Evolutionary conservation across 192 early-diverging fungal genomes (phyloP).

Genomic region (Backusella australiensis): DNA sequence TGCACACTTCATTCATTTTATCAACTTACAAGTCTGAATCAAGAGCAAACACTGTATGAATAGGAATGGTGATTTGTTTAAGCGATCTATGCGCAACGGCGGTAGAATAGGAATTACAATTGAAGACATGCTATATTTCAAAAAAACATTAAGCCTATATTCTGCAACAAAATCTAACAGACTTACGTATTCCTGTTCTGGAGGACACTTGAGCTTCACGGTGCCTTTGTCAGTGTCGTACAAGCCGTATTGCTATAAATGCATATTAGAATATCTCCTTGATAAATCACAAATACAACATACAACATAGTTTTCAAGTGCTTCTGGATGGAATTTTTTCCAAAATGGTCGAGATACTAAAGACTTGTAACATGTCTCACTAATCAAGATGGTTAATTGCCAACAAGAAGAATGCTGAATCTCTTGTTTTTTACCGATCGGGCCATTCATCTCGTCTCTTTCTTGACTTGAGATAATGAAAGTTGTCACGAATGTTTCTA

Average conservation of each 20-base stretch:
- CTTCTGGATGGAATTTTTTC: constrained; percentile 45
- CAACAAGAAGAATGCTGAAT: background rate
- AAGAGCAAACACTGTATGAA: constrained; percentile 38
- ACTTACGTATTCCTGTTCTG: constrained; percentile 46
- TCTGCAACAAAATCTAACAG: too few relatives aligned
- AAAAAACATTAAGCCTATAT: background rate
- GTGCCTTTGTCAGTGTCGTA: constrained; percentile 39
- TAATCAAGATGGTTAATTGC: background rate
- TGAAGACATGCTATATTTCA: constrained; percentile 14
- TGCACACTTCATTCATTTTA: background rate
- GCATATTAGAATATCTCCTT: background rate
- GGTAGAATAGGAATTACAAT: constrained; percentile 10
- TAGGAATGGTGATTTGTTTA: constrained; percentile 32
- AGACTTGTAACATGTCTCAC: constrained; percentile 23
- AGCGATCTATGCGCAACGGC: constrained; percentile 33
- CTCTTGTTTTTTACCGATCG: constrained; percentile 24
- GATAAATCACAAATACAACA: background rate
- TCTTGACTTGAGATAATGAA: constrained; percentile 34
- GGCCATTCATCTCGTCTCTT: constrained; percentile 50
- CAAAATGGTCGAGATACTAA: constrained; percentile 37
- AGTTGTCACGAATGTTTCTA: constrained; percentile 20
- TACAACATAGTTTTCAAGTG: constrained; percentile 55
- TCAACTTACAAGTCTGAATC: constrained; percentile 40
- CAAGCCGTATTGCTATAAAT: constrained; percentile 42
- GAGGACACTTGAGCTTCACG: constrained; percentile 41